Conservation (phyloP, 2,329 filamentous ascomycete genomes). For the Xylariales sp. region DNA sequence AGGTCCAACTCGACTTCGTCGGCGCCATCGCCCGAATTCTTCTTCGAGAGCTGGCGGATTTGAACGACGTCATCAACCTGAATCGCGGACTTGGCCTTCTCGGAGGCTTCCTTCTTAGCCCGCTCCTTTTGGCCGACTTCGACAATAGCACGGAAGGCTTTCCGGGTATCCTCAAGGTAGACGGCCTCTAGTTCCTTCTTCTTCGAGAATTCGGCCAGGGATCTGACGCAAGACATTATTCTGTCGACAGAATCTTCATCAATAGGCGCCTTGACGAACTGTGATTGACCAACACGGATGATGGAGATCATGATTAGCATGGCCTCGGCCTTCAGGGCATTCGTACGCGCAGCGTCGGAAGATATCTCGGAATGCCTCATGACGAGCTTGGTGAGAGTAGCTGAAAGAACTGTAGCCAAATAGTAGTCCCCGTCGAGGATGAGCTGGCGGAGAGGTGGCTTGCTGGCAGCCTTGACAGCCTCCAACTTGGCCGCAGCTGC, state of each 20-base stretch:
- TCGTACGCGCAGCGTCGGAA: constrained; percentile 77
- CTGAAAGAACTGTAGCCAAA: constrained; percentile 88
- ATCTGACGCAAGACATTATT: constrained; percentile 95
- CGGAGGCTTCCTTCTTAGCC: constrained; percentile 85
- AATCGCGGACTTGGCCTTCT: constrained; percentile 89
- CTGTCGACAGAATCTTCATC: constrained; percentile 98
- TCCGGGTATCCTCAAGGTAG: constrained; percentile 90
- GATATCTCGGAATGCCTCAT: constrained; percentile 97
- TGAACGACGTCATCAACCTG: constrained; percentile 94
- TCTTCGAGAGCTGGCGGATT: constrained; percentile 90
- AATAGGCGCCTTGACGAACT: constrained; percentile 95
- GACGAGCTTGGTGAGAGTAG: constrained; percentile 92
- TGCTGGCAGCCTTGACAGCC: constrained; percentile 94
- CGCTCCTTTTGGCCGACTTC: constrained; percentile 97
- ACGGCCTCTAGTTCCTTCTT: constrained; percentile 88
- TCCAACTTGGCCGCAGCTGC: constrained; percentile 86
- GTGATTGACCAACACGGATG: constrained; percentile 95
- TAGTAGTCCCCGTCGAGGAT: constrained; percentile 98
- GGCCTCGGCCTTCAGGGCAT: constrained; percentile 89
- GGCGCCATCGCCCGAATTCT: constrained; percentile 73
- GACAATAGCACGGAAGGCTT: constrained; percentile 95
- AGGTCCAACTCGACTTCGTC: constrained; percentile 88
- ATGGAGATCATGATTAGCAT: constrained; percentile 99
- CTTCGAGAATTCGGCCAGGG: constrained; percentile 81
- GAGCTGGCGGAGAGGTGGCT: constrained; percentile 88